A percentile compares a stretch with the other conserved stretches of the same genome.
Evolutionary conservation across 306 rosid genomes (phyloP).

Genomic region (Begonia peltatifolia): DNA sequence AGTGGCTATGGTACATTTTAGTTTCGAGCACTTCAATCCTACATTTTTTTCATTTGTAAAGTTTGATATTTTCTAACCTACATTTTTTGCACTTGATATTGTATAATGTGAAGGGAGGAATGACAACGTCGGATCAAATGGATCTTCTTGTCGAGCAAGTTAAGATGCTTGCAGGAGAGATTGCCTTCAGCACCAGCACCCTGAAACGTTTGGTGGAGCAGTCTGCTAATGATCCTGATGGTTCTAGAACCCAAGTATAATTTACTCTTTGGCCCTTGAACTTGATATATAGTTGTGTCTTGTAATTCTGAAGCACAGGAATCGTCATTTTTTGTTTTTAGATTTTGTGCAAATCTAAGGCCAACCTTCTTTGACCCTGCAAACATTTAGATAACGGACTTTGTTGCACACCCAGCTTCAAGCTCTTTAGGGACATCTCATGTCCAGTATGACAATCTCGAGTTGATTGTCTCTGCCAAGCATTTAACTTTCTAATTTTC

Average conservation of each 20-base stretch:
- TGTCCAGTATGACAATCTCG: too few relatives aligned
- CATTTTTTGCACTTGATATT: conserved; percentile 2
- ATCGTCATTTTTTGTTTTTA: too few relatives aligned
- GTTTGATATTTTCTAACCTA: background rate
- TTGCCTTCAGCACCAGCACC: conserved; percentile 93
- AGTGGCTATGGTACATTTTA: conserved; percentile 19
- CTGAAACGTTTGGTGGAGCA: conserved; percentile 91
- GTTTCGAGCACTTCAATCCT: background rate
- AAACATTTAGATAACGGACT: too few relatives aligned
- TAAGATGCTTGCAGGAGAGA: conserved; percentile 97
- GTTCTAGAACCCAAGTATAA: conserved; percentile 64
- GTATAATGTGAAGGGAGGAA: conserved; percentile 52
- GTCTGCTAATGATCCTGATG: conserved; percentile 68
- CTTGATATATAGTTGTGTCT: too few relatives aligned
- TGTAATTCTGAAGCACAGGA: too few relatives aligned
- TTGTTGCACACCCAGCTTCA: too few relatives aligned
- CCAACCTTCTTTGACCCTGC: too few relatives aligned
- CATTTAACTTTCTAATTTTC: too few relatives aligned
- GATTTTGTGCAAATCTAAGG: too few relatives aligned
- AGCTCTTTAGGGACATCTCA: too few relatives aligned
- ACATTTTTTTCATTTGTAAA: background rate
- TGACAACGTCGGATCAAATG: conserved; percentile 83
- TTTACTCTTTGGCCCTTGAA: too few relatives aligned
- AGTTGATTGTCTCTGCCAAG: too few relatives aligned
- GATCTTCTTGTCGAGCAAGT: conserved; percentile 98